Evolutionary conservation across 257 asterid species (phyloP), one percentile per base, ranked within the genome.

Genomic region (Primulina tabacum): DNA sequence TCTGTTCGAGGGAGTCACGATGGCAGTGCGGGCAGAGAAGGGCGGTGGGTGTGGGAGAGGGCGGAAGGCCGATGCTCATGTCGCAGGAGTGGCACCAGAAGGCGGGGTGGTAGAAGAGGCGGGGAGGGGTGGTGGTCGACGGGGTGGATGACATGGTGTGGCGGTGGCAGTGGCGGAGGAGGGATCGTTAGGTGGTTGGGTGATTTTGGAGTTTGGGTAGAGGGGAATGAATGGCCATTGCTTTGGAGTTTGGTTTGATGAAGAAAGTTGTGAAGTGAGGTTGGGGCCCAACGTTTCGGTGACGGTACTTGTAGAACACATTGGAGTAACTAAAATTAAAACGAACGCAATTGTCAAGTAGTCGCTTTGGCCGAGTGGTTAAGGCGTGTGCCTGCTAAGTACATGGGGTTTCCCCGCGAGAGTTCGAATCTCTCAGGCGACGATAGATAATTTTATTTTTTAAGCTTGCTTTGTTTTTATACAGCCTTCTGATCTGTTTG

Each of bases 371-470:
- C 89, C 88, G 92, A 84, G 92, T 86, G 89, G 89, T 84, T 81
- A 85, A 80, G 88, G 84, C 83, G 85, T 82, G 85, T 82, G 83
- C 86, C 87, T 82, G 85, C 86, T 84, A 84, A 81, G 89, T 90
- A 90, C 95, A 86, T 90, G 96, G 97, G 95, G 89, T 87, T 83
- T 88, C 89, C 95, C 97, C 98, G 96, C 97, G 89, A 89, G 98
- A 92, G 97, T 88, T 90, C 91, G 97, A 90, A 86, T 90, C 97
- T 88, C 97, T 84, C 97, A 90, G 97, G 93, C 95, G 91, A 86
- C 95, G 91, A 16, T 1, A 5, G 10, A 1, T 40, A 2, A 0
- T 40, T 40, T 40, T 40, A 8, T 9, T 9, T 9, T 9, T 9
- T 9, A 37, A 37, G 1, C 11, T 1, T 37, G 6, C 0, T 33